Percentiles rank a stretch among this genome's conserved stretches.
Conservation (phyloP, 2,329 filamentous ascomycete species). For the Aspergillus niger region DNA sequence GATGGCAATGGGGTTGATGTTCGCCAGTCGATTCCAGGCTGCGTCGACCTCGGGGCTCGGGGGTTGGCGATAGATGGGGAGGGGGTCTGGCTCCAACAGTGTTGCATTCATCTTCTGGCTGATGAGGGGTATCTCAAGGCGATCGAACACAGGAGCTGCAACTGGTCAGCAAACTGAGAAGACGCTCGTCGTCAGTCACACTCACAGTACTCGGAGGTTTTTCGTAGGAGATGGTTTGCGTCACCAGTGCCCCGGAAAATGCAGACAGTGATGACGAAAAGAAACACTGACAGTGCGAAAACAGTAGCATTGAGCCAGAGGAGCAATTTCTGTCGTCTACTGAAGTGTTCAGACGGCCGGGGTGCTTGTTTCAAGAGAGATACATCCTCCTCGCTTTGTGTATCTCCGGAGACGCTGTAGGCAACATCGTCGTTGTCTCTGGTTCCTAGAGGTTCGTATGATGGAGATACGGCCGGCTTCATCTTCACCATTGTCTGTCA, state of each 20-base stretch:
- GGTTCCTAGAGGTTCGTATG: not conserved
- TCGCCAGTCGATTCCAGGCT: slow-evolving; percentile 6
- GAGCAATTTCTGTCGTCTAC: not conserved
- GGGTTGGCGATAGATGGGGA: slow-evolving; percentile 6
- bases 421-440: not conserved
- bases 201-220: slow-evolving; percentile 6
- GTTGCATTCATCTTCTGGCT: slow-evolving; percentile 1
- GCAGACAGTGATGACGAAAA: not conserved
- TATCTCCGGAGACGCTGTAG: not conserved
- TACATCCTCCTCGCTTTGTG: not conserved
- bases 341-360: too few species aligned
- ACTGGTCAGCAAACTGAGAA: not conserved
- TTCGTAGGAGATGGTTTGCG: not conserved
- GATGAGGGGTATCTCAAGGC: not conserved
- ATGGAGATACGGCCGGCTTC: not conserved
- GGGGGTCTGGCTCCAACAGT: not conserved
- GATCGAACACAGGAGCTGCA: not conserved
- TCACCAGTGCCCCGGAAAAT: not conserved
- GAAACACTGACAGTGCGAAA: not conserved
- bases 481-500: not conserved
- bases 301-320: not conserved
- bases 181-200: not conserved
- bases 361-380: not conserved
- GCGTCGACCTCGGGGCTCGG: slow-evolving; percentile 7
- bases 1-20: slow-evolving; percentile 1